A percentile compares a stretch with the other conserved stretches of the same genome.
These are phyloP conservation scores for Metschnikowia sp. DNA, from an alignment of 805 yeast species.

Conservation along the genomic window DNA sequence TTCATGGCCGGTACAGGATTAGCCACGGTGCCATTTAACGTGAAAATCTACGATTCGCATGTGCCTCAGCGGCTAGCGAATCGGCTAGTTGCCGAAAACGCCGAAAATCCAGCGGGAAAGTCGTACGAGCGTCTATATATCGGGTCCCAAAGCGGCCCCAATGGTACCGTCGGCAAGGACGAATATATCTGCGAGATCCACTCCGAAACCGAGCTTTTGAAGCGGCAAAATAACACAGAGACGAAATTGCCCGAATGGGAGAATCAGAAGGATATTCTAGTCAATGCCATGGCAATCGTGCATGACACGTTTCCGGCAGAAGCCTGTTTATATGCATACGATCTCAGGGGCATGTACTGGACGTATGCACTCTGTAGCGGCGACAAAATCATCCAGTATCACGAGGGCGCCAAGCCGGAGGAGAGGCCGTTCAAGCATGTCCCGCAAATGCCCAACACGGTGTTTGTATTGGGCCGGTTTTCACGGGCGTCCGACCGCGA, in stretches of 20 bases:
- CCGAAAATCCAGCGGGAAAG: neutral
- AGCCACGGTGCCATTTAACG: constrained; percentile 4
- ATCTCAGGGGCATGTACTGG: constrained; percentile 46
- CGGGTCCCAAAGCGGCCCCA: neutral
- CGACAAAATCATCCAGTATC: constrained; percentile 48
- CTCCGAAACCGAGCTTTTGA: neutral
- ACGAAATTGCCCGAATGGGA: neutral
- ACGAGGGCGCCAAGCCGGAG: constrained; percentile 25
- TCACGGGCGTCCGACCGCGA: constrained; percentile 7
- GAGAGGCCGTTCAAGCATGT: constrained; percentile 25
- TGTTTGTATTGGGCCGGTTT: constrained; percentile 37
- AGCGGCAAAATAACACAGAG: neutral
- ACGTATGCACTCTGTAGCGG: constrained; percentile 50
- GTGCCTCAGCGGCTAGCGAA: constrained; percentile 13
- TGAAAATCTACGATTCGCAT: constrained; percentile 9
- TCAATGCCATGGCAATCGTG: constrained; percentile 10
- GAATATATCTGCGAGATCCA: constrained; percentile 14
- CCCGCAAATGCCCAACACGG: constrained; percentile 26
- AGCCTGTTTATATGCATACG: constrained; percentile 17
- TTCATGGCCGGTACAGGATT: neutral
- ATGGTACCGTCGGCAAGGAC: neutral
- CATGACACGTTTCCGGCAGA: constrained; percentile 8
- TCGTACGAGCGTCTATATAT: constrained; percentile 4
- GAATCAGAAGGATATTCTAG: constrained; percentile 9
- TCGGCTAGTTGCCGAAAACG: neutral